These are phyloP conservation scores for Globisporangium spiculum DNA, from an alignment of 352 stramenopile species.

Conservation along the genomic window DNA sequence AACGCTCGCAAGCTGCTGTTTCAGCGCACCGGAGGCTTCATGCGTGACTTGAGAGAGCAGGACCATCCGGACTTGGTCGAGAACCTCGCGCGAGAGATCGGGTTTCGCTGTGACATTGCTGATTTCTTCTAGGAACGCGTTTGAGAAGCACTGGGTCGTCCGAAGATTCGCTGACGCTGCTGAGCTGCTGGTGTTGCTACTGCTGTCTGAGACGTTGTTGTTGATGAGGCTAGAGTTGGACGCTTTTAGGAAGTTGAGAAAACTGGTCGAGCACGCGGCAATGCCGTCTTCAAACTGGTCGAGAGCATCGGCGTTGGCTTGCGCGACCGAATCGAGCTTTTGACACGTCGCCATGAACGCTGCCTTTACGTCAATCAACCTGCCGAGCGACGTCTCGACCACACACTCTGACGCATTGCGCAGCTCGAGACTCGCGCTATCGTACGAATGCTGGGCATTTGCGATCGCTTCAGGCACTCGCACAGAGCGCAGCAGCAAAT, in stretches of 20 bases:
- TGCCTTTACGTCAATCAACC: background rate
- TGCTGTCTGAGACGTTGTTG: background rate
- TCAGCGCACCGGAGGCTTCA: background rate
- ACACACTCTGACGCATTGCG: slow-evolving; percentile 36
- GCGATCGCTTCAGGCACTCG: slow-evolving; percentile 30
- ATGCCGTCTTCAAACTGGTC: slow-evolving; percentile 13
- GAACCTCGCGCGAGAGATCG: background rate
- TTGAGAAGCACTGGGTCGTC: slow-evolving; percentile 3
- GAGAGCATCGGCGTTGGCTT: slow-evolving; percentile 8
- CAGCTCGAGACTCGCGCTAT: slow-evolving; percentile 28
- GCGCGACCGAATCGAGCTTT: background rate
- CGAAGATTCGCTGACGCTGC: background rate
- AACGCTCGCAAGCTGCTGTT: background rate
- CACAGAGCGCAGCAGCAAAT: slow-evolving; percentile 26
- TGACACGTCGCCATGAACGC: background rate
- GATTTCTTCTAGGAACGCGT: slow-evolving; percentile 2
- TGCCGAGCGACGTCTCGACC: slow-evolving; percentile 9
- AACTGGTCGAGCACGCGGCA: slow-evolving; percentile 5
- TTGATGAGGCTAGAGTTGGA: background rate
- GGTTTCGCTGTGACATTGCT: background rate
- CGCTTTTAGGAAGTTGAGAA: background rate
- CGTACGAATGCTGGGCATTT: slow-evolving; percentile 28
- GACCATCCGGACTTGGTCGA: background rate
- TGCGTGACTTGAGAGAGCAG: slow-evolving; percentile 4
- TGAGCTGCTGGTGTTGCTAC: background rate